Percentiles rank a stretch among this genome's conserved stretches.
phyloP scores from a whole-genome alignment of 2,329 filamentous ascomycete species.

The Pleurostoma richardsiae region DNA sequence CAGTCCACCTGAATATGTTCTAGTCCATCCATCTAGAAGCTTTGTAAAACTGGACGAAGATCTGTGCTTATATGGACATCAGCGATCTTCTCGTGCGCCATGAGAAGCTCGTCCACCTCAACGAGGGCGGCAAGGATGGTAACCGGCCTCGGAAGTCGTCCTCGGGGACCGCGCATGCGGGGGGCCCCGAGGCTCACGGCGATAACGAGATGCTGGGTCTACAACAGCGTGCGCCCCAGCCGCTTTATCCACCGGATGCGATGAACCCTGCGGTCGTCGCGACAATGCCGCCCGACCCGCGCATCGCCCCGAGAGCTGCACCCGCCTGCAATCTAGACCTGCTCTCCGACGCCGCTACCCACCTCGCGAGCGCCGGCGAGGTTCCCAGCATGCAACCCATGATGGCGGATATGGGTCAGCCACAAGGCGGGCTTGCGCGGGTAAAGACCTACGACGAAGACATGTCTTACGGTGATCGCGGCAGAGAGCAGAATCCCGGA shows the following conservation, averaged over 20 bases:
- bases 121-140: constrained; percentile 52
- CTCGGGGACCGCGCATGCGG: constrained; percentile 36
- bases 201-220: constrained; percentile 41
- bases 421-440: constrained; percentile 32
- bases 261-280: constrained; percentile 30
- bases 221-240: constrained; percentile 24
- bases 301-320: constrained; percentile 36
- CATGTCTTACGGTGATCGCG: constrained; percentile 42
- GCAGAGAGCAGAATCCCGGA: constrained; percentile 36
- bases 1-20: constrained; percentile 12
- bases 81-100: constrained; percentile 60
- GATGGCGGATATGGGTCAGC: constrained; percentile 38
- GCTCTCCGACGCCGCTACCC: constrained; percentile 52
- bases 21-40: constrained; percentile 15
- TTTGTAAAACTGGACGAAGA: constrained; percentile 13
- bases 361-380: constrained; percentile 47
- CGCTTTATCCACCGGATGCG: constrained; percentile 34
- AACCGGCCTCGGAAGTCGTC: constrained; percentile 47
- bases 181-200: constrained; percentile 41
- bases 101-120: constrained; percentile 60
- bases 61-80: constrained; percentile 55
- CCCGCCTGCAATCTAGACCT: constrained; percentile 52
- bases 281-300: constrained; percentile 40
- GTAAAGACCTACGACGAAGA: constrained; percentile 46
- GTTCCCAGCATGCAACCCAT: constrained; percentile 46